Evolutionary conservation across 2,329 filamentous ascomycete species (phyloP), one percentile per base, ranked within the genome.

Genomic region (Penicillium verrucosum): DNA sequence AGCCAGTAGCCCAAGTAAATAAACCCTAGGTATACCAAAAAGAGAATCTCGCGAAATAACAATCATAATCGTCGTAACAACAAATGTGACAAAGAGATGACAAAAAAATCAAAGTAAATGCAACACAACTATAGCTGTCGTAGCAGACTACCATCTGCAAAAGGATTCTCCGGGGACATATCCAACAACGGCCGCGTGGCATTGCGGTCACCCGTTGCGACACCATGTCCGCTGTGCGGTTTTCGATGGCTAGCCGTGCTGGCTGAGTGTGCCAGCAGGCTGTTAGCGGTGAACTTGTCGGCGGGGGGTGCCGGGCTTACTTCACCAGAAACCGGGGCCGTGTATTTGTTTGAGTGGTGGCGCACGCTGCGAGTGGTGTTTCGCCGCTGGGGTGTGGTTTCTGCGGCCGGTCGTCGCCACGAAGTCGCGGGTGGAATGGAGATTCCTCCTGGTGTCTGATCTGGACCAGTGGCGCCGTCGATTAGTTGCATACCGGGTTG

Each of bases 131-230:
- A 70, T 21, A 70, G 51, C 40, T 70, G 67, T n/a, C 72, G 68
- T 14, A 80, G 64, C 44, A 80, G 57, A 64, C 78, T 80, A 3
- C 78, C 78, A 58, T 78, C 74, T 4, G 69, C 72, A 60, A 79
- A 80, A 5, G 74, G 72, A 30, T 73, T 79, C 12, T 70, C 67
- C 0, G 71, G 68, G 5, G 69, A 69, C 51, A 80, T 59, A 59
- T 80, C 76, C 12, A 80, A 62, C 67, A 80, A 68, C 10, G 78
- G 78, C 50, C 71, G 72, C 5, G 68, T 68, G 1, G 71, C 72
- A 55, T 73, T 65, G 14, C 75, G 70, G 48, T 74, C 68, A 5
- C 76, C 75, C 3, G 74, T 77, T 21, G 71, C 74, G 2, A 77
- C 66, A 0, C 75, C 76, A 37, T 73, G 72, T 10, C 76, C 75